A percentile compares a stretch with the other conserved stretches of the same genome.
These are phyloP conservation scores for Kernera saxatilis DNA, from an alignment of 345 rosid genomes.

Conservation along the genomic window DNA sequence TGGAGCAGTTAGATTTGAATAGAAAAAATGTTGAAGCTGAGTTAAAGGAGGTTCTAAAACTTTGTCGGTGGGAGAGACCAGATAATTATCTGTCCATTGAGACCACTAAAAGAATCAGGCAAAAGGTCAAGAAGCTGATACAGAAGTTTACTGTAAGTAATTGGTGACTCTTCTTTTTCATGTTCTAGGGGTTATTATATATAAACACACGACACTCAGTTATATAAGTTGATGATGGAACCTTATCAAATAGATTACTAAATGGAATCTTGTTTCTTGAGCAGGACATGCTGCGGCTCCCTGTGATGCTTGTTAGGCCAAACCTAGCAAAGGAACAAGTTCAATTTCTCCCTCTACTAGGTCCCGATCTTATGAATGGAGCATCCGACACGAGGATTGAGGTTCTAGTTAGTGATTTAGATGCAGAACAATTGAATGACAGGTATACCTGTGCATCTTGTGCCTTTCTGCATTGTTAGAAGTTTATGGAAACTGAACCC, in stretches of 20 bases:
- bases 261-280: constrained; percentile 17
- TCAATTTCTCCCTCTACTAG: constrained; percentile 33
- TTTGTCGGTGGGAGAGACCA: constrained; percentile 72
- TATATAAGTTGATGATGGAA: not conserved
- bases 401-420: constrained; percentile 35
- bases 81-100: constrained; percentile 53
- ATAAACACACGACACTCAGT: not conserved
- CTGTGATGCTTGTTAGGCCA: constrained; percentile 60
- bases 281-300: constrained; percentile 68
- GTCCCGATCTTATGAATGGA: constrained; percentile 33
- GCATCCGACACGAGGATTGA: constrained; percentile 34
- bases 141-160: constrained; percentile 69
- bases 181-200: not conserved
- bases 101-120: constrained; percentile 55
- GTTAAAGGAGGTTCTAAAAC: constrained; percentile 60
- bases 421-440: constrained; percentile 38
- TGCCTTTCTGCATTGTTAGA: not conserved
- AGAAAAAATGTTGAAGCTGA: constrained; percentile 55
- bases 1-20: constrained; percentile 49
- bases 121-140: constrained; percentile 69
- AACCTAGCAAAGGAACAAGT: constrained; percentile 40
- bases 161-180: constrained; percentile 4
- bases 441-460: constrained; percentile 39
- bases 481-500: not conserved
- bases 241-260: not conserved